Percentiles rank a stretch among this genome's conserved stretches.
Evolutionary conservation across 1,139 yeast genomes (phyloP).

Genomic region (Blastobotrys illinoisensis): DNA sequence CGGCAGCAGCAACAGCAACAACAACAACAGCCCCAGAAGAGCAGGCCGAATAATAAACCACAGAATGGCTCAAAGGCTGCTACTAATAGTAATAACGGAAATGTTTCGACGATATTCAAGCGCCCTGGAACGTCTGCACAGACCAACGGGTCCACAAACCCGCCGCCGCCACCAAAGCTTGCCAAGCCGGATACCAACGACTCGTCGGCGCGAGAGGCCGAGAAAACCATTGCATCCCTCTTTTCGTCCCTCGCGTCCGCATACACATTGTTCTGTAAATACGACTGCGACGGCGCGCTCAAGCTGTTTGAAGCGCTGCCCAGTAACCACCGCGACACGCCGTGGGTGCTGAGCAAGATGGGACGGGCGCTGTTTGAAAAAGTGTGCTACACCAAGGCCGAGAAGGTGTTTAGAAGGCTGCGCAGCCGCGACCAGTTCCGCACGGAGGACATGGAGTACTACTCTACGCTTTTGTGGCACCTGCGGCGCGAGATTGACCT

Average conservation of each 20-base stretch:
- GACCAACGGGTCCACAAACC: not conserved
- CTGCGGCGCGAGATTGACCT: constrained; percentile 76
- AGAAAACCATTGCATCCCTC: constrained; percentile 44
- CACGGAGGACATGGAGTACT: constrained; percentile 83
- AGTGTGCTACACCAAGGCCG: constrained; percentile 77
- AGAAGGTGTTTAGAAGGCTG: constrained; percentile 54
- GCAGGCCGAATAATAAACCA: not conserved
- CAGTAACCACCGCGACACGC: constrained; percentile 60
- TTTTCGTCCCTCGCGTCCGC: constrained; percentile 63
- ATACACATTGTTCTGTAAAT: constrained; percentile 56
- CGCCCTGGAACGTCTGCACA: not conserved
- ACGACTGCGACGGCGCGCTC: constrained; percentile 78
- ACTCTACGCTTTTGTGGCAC: constrained; percentile 91
- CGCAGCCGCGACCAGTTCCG: constrained; percentile 74
- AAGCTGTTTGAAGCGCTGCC: constrained; percentile 60
- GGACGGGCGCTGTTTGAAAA: constrained; percentile 85
- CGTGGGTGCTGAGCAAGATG: constrained; percentile 78
- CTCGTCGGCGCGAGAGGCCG: constrained; percentile 33
- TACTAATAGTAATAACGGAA: not conserved
- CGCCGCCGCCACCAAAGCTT: not conserved
- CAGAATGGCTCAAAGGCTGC: not conserved
- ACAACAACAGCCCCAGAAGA: not conserved
- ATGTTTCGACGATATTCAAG: not conserved
- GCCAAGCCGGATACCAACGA: constrained; percentile 2
- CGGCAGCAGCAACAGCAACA: constrained; percentile 8